Conservation (phyloP, 495 filamentous ascomycete species). For the Penicillium arizonense region DNA sequence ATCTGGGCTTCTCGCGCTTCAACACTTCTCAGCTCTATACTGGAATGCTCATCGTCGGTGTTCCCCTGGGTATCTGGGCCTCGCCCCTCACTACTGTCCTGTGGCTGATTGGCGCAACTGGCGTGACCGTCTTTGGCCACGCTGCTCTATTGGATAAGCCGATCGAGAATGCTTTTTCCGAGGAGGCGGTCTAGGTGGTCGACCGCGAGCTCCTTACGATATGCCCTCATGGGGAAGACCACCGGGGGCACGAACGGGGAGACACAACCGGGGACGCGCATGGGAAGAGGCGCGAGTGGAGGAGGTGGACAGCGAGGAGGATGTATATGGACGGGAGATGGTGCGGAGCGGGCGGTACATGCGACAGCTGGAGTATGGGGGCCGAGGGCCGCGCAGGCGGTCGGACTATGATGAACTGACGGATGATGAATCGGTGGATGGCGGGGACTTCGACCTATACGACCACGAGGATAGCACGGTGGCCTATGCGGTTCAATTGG, state of each 20-base stretch:
- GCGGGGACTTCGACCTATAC: conserved; percentile 54
- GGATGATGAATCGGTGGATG: conserved; percentile 50
- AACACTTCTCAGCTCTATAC: conserved; percentile 97
- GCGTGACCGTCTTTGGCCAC: conserved; percentile 90
- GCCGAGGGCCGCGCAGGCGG: conserved; percentile 41
- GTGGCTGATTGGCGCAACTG: conserved; percentile 94
- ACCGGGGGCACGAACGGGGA: conserved; percentile 75
- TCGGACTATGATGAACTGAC: conserved; percentile 48
- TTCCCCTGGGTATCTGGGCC: conserved; percentile 80
- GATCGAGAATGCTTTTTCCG: conserved; percentile 99
- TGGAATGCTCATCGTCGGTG: conserved; percentile 70
- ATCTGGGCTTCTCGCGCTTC: conserved; percentile 74
- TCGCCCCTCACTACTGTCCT: conserved; percentile 78
- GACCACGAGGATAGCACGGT: conserved; percentile 50
- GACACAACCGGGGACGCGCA: conserved; percentile 55
- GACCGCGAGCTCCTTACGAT: conserved; percentile 97
- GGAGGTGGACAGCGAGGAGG: conserved; percentile 68
- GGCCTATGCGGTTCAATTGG: conserved; percentile 51
- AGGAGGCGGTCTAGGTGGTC: conserved; percentile 99
- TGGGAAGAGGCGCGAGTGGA: conserved; percentile 59
- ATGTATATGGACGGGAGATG: conserved; percentile 58
- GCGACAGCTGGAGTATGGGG: conserved; percentile 28
- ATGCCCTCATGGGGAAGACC: conserved; percentile 98
- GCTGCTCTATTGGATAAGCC: conserved; percentile 97
- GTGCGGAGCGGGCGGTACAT: conserved; percentile 28